Base-by-base conservation (phyloP, 495 filamentous ascomycete genomes). In the Penicillium angulare region DNA sequence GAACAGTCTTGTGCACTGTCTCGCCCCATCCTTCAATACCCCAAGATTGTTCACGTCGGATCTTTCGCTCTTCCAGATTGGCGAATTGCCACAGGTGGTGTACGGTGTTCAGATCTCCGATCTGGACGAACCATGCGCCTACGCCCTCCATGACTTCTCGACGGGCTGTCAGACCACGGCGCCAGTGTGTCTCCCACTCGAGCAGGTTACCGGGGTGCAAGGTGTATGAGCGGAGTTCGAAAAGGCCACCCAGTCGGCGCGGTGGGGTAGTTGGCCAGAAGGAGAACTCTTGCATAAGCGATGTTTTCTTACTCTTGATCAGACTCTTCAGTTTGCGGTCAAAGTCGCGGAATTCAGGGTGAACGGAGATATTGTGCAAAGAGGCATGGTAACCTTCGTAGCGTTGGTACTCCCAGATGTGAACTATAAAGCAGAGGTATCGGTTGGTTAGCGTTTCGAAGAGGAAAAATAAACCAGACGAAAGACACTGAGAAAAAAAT, bases 1-100 rank as follows among this genome's bases (percentile, higher is more conserved):
- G 93, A 33, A 98, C 95, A 1, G 93, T 98, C 79, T 95, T 96
- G 74, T 98, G 93, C 29, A 98, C 93, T 29, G 93, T 98, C 60
- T 97, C 91, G 12, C 90, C 90, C 93, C 93, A 98, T 15, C 93
- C 95, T 53, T 95, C 87, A 33, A 96, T 85, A 46, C 84, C 81
- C 93, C 95, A 98, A 58, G 91, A 96, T 80, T 92, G 83, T 79
- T 98, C 93, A 49, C 93, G 79, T 48, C 90, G 79, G 22, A 92
- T 80, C 73, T 95, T 93, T 48, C 93, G 80, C 71, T 97, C 93
- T 69, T 97, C 90, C 50, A 98, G 67, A 69, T 97, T 86, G 38
- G 92, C 92, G 78, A 97, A 98, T 63, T 98, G 93, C 93, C 93
- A 98, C 21, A 98, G 79, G 63, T 97, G 92, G 71, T 98, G 95